Percentiles rank a stretch among this genome's conserved stretches.
These are phyloP conservation scores for Solanum hybrid DNA, from an alignment of 305 asterid genomes.

Conservation along the genomic window DNA sequence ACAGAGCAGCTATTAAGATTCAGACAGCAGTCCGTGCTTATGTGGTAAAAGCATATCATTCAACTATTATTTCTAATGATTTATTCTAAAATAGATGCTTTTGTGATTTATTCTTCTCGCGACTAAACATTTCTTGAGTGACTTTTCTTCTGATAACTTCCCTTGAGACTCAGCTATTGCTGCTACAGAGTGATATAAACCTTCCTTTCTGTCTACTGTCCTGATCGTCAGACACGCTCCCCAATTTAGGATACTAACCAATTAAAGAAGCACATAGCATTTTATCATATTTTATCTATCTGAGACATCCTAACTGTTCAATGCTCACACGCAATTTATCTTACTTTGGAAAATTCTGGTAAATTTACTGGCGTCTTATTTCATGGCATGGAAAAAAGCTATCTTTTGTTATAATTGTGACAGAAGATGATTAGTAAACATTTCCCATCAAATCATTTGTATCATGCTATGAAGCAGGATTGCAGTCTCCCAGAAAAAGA, in stretches of 20 bases:
- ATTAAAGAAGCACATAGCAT: not conserved
- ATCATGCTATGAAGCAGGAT: not conserved
- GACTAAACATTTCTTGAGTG: not conserved
- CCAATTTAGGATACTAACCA: not conserved
- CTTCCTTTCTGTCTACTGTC: not conserved
- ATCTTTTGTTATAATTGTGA: not conserved
- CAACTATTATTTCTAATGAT: not conserved
- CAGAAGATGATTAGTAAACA: not conserved
- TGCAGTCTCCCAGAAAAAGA: not conserved
- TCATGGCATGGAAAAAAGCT: not conserved
- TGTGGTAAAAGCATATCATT: slow-evolving; percentile 24
- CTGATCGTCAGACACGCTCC: not conserved
- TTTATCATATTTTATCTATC: not conserved
- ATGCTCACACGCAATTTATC: not conserved
- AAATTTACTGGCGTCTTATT: not conserved
- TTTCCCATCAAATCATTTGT: not conserved
- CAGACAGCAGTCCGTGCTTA: slow-evolving; percentile 75
- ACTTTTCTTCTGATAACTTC: not conserved
- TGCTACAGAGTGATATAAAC: not conserved
- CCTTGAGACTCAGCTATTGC: not conserved
- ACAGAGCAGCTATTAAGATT: slow-evolving; percentile 71
- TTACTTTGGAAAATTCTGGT: not conserved
- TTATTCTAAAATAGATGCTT: not conserved
- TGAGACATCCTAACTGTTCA: not conserved
- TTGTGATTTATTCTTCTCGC: not conserved